phyloP scores from a whole-genome alignment of 768 basidiomycete genomes.

The Termitomyces sp. region DNA sequence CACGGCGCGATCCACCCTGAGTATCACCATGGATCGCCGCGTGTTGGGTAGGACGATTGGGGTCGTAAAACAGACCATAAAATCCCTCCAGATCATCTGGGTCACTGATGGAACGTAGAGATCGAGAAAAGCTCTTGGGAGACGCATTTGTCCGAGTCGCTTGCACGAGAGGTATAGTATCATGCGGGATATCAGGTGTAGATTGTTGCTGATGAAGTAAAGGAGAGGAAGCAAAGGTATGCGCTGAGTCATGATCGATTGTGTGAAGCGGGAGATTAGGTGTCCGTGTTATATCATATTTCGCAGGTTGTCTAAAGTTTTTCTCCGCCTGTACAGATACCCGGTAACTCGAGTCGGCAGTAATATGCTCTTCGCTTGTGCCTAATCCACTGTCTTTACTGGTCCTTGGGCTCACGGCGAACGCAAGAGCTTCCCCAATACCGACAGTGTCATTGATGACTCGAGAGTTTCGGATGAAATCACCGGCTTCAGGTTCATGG shows the following conservation, averaged over 20 bases:
- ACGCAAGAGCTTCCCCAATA: slow-evolving; percentile 59
- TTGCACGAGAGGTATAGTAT: slow-evolving; percentile 3
- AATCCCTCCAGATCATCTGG: slow-evolving; percentile 70
- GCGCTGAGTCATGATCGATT: slow-evolving; percentile 14
- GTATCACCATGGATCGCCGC: slow-evolving; percentile 15
- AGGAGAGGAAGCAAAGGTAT: slow-evolving; percentile 21
- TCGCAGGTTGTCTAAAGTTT: slow-evolving; percentile 26
- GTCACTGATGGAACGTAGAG: slow-evolving; percentile 51
- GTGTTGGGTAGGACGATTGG: slow-evolving; percentile 20
- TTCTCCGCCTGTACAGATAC: slow-evolving; percentile 5
- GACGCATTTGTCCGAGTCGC: slow-evolving; percentile 9
- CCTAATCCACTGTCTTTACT: slow-evolving; percentile 42
- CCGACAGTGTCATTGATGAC: slow-evolving; percentile 47
- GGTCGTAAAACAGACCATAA: slow-evolving; percentile 69
- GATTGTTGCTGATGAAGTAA: slow-evolving; percentile 9
- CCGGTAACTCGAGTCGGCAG: slow-evolving; percentile 7
- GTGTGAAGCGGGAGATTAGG: slow-evolving; percentile 15
- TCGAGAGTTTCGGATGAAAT: slow-evolving; percentile 20
- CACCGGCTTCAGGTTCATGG: background rate
- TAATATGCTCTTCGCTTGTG: slow-evolving; percentile 38
- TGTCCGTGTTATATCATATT: slow-evolving; percentile 30
- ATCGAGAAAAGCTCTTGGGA: slow-evolving; percentile 30
- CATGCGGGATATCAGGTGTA: background rate
- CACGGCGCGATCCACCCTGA: slow-evolving; percentile 19
- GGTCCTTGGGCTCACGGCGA: slow-evolving; percentile 24